Percentiles rank a stretch among this genome's conserved stretches.
Conservation (phyloP, 2,329 filamentous ascomycete species). For the Calonectria henricotiae region DNA sequence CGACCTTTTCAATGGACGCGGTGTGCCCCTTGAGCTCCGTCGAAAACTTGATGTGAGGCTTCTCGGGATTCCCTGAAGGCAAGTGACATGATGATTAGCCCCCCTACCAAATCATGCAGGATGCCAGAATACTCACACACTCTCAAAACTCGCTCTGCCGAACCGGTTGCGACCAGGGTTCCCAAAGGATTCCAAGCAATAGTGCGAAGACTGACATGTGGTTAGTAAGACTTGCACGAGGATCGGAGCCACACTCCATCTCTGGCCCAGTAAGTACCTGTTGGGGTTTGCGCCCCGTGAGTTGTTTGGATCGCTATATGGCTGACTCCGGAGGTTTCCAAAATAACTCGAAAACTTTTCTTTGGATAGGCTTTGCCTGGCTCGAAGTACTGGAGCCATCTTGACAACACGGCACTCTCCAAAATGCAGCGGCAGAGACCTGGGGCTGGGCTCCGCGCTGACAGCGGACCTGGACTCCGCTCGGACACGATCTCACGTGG, state of each 20-base stretch:
- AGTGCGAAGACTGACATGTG: constrained; percentile 75
- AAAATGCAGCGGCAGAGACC: neutral
- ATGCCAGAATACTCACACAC: constrained; percentile 72
- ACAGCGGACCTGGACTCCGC: constrained; percentile 1
- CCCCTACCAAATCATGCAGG: neutral
- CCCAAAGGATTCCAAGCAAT: constrained; percentile 93
- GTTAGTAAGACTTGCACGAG: constrained; percentile 38
- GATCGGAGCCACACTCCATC: constrained; percentile 36
- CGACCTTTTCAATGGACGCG: constrained; percentile 80
- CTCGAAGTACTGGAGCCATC: constrained; percentile 64
- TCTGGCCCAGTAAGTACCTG: constrained; percentile 64
- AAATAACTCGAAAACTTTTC: constrained; percentile 80
- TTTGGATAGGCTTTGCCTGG: constrained; percentile 75
- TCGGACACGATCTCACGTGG: constrained; percentile 6
- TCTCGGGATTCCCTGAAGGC: constrained; percentile 80
- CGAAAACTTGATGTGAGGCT: constrained; percentile 80
- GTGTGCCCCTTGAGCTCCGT: constrained; percentile 82
- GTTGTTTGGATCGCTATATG: constrained; percentile 76
- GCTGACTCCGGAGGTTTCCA: constrained; percentile 77
- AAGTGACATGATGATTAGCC: constrained; percentile 23
- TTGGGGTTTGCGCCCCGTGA: constrained; percentile 71
- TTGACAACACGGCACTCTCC: neutral
- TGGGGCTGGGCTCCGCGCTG: constrained; percentile 1
- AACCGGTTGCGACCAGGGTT: constrained; percentile 86
- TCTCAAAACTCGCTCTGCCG: constrained; percentile 78